Conservation (phyloP, 805 yeast genomes). For the Candida methanosorbosa region DNA sequence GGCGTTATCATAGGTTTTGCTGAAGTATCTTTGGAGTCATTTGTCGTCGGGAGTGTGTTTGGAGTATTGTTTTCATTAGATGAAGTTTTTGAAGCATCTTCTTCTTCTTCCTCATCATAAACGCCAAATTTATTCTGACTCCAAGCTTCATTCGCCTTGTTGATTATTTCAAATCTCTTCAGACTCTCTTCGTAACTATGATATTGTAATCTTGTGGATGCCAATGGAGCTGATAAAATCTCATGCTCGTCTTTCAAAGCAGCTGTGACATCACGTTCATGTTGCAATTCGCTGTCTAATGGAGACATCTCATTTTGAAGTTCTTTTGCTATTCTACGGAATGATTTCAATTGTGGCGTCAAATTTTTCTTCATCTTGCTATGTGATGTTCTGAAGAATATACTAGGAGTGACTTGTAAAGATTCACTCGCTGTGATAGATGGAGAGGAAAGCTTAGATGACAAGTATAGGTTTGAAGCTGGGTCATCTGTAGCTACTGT, state of each 20-base stretch:
- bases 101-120: too few species aligned
- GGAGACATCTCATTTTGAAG: constrained; percentile 26
- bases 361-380: constrained; percentile 15
- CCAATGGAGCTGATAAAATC: constrained; percentile 8
- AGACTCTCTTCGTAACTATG: constrained; percentile 11
- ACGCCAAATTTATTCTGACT: constrained; percentile 17
- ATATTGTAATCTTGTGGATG: constrained; percentile 3
- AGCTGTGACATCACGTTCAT: constrained; percentile 25
- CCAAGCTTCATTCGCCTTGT: constrained; percentile 28
- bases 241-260: constrained; percentile 22
- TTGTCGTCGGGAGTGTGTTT: too few species aligned
- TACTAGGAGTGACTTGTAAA: too few species aligned
- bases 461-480: neutral
- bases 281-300: constrained; percentile 24
- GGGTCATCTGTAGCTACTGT: neutral
- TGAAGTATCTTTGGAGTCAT: too few species aligned
- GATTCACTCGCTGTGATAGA: neutral
- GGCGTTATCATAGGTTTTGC: too few species aligned
- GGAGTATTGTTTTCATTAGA: too few species aligned
- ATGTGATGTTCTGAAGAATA: neutral
- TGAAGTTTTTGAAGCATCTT: too few species aligned
- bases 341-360: constrained; percentile 26
- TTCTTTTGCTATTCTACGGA: constrained; percentile 25
- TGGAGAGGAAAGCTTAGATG: neutral
- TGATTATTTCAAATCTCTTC: constrained; percentile 24